phyloP scores from a whole-genome alignment of 2,329 filamentous ascomycete species.

The Pseudopyricularia javanii region DNA sequence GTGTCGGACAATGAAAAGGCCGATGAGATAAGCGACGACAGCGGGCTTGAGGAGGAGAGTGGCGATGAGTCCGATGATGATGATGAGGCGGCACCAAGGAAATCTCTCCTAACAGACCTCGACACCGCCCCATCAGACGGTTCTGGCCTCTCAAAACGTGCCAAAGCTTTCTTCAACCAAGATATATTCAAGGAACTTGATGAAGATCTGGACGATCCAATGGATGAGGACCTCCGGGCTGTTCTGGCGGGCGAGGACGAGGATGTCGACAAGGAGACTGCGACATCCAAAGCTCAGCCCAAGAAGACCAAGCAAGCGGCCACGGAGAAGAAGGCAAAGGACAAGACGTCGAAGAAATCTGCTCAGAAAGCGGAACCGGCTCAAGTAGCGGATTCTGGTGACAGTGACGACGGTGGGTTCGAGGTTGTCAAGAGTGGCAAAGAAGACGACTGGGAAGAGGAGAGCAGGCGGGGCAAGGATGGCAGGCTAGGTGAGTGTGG shows the following conservation, averaged over 20 bases:
- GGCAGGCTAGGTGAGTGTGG: slow-evolving; percentile 43
- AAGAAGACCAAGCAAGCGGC: slow-evolving; percentile 17
- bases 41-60: slow-evolving; percentile 45
- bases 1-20: slow-evolving; percentile 54
- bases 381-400: slow-evolving; percentile 12
- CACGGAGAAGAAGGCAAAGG: slow-evolving; percentile 13
- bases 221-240: slow-evolving; percentile 7
- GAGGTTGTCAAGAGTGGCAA: slow-evolving; percentile 45
- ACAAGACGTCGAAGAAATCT: slow-evolving; percentile 15
- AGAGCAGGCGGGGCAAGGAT: slow-evolving; percentile 49
- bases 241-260: slow-evolving; percentile 13
- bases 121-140: slow-evolving; percentile 35
- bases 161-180: slow-evolving; percentile 83
- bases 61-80: slow-evolving; percentile 52
- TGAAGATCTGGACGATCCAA: slow-evolving; percentile 46
- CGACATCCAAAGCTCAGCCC: slow-evolving; percentile 19
- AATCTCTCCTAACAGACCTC: slow-evolving; percentile 49
- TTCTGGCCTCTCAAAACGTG: slow-evolving; percentile 66
- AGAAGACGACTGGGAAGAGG: slow-evolving; percentile 48
- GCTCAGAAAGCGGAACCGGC: slow-evolving; percentile 4
- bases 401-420: slow-evolving; percentile 27
- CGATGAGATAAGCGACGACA: slow-evolving; percentile 32
- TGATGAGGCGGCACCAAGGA: slow-evolving; percentile 24
- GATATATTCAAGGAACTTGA: slow-evolving; percentile 84
- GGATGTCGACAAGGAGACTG: slow-evolving; percentile 21